Conservation (phyloP, 2,329 filamentous ascomycete genomes). For the Cercospora sojina region DNA sequence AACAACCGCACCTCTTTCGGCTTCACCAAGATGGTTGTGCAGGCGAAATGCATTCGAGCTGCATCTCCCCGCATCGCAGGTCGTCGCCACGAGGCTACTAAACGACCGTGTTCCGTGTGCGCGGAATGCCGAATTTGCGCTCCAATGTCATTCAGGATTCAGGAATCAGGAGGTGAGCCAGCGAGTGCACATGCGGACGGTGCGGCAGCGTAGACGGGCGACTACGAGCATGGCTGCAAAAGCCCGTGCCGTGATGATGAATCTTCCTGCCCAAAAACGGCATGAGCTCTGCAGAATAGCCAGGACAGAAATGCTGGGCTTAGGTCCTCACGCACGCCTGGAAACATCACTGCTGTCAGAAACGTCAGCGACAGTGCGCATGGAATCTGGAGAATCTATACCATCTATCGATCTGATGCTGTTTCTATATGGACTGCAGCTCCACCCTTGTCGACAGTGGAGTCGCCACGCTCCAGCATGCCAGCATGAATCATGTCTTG, state of each 20-base stretch:
- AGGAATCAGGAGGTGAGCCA: background rate
- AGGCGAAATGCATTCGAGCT: background rate
- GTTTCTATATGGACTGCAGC: constrained; percentile 11
- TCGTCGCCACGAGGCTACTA: background rate
- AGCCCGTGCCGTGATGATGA: background rate
- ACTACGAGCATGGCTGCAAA: background rate
- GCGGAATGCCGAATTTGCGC: background rate
- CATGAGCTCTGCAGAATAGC: background rate
- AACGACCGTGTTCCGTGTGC: background rate
- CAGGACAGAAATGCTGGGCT: background rate
- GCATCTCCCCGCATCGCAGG: background rate
- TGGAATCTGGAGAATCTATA: background rate
- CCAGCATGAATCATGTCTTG: constrained; percentile 18
- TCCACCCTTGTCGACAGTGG: constrained; percentile 9
- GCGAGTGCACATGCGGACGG: background rate
- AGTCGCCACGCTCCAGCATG: constrained; percentile 17
- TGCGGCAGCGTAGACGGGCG: background rate
- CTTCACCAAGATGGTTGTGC: background rate
- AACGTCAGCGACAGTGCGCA: background rate
- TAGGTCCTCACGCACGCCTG: background rate
- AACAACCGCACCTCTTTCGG: background rate
- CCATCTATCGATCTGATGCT: constrained; percentile 3
- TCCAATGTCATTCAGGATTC: background rate
- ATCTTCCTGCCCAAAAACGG: background rate
- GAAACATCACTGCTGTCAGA: background rate